phyloP scores from a whole-genome alignment of 1,284 basidiomycete species.

The Sanghuangporus baumii region DNA sequence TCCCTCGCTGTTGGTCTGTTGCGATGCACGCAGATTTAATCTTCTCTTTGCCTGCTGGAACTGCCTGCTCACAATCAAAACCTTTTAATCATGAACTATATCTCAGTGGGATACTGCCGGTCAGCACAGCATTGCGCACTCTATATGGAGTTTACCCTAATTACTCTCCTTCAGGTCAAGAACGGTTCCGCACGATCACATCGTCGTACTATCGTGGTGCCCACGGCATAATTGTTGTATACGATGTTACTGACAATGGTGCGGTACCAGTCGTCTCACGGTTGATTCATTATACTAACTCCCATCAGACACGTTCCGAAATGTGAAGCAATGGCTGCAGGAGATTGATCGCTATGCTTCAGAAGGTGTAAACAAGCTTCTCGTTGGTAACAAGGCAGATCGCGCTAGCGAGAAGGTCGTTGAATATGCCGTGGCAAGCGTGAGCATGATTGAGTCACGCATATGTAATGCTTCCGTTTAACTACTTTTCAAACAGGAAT shows the following conservation, averaged over 20 bases:
- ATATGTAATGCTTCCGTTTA: not conserved
- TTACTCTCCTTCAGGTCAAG: slow-evolving; percentile 59
- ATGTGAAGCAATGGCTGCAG: slow-evolving; percentile 99
- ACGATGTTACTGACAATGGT: slow-evolving; percentile 99
- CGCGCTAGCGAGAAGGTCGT: slow-evolving; percentile 98
- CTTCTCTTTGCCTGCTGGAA: not conserved
- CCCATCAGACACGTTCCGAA: slow-evolving; percentile 83
- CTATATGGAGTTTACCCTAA: not conserved
- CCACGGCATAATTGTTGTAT: slow-evolving; percentile 97
- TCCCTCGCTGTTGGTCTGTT: not conserved
- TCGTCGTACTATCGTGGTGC: slow-evolving; percentile 97
- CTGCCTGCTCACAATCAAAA: not conserved
- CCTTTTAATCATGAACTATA: slow-evolving; percentile 4
- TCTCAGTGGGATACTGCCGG: slow-evolving; percentile 94
- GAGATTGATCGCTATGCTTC: slow-evolving; percentile 99
- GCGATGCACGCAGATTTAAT: not conserved
- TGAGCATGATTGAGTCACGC: slow-evolving; percentile 28
- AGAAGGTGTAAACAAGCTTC: slow-evolving; percentile 97
- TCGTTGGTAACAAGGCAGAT: slow-evolving; percentile 98
- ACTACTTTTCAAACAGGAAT: slow-evolving; percentile 54
- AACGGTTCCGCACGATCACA: slow-evolving; percentile 96
- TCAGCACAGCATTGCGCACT: slow-evolving; percentile 26
- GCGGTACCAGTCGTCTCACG: slow-evolving; percentile 20
- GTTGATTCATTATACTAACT: not conserved
- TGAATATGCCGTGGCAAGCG: slow-evolving; percentile 96